These are phyloP conservation scores for Maudiozyma bulderi DNA, from an alignment of 805 yeast species.

Conservation along the genomic window DNA sequence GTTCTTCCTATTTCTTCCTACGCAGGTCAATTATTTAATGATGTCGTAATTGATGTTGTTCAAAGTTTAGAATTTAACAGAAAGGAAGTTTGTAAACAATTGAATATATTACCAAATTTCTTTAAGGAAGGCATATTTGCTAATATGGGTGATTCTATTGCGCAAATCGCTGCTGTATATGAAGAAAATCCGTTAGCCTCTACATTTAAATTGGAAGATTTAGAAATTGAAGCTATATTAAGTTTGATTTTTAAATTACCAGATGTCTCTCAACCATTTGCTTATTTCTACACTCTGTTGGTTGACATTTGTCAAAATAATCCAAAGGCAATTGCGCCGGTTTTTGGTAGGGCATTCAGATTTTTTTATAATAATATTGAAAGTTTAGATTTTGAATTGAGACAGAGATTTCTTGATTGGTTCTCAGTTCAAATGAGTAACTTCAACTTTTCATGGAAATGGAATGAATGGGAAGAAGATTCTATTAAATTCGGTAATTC, in stretches of 20 bases:
- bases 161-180: slow-evolving; percentile 43
- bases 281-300: slow-evolving; percentile 75
- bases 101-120: slow-evolving; percentile 62
- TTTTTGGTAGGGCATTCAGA: slow-evolving; percentile 84
- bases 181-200: slow-evolving; percentile 37
- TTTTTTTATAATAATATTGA: slow-evolving; percentile 63
- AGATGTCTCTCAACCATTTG: slow-evolving; percentile 48
- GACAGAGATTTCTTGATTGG: slow-evolving; percentile 75
- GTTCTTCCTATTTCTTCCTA: slow-evolving; percentile 46
- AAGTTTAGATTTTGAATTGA: slow-evolving; percentile 64
- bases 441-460: slow-evolving; percentile 93
- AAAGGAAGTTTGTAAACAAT: slow-evolving; percentile 74
- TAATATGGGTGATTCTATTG: slow-evolving; percentile 68
- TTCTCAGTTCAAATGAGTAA: slow-evolving; percentile 86
- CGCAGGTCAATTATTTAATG: slow-evolving; percentile 59
- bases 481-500: slow-evolving; percentile 37
- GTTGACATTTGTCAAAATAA: slow-evolving; percentile 82
- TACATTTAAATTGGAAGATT: slow-evolving; percentile 87
- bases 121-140: slow-evolving; percentile 61
- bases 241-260: slow-evolving; percentile 74
- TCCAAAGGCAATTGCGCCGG: slow-evolving; percentile 81
- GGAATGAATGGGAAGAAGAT: slow-evolving; percentile 85
- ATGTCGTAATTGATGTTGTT: slow-evolving; percentile 63
- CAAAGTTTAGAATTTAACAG: slow-evolving; percentile 83
- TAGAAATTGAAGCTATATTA: slow-evolving; percentile 74